phyloP scores from a whole-genome alignment of 805 yeast genomes.

The Ogataea ramenticola region DNA sequence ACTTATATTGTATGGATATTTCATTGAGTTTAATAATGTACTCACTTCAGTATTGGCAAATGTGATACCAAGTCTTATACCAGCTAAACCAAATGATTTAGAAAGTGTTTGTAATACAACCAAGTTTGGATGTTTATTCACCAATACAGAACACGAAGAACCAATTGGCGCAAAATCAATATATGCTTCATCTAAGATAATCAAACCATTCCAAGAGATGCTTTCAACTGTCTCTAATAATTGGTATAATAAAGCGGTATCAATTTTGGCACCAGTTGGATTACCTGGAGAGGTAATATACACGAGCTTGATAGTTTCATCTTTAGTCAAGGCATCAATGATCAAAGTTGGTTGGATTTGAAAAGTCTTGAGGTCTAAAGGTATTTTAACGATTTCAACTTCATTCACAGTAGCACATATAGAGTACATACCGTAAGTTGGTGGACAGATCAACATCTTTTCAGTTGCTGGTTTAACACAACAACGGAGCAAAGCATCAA shows the following conservation, averaged over 20 bases:
- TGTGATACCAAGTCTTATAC: constrained; percentile 83
- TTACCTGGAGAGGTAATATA: constrained; percentile 95
- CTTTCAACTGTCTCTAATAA: constrained; percentile 33
- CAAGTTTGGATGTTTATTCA: constrained; percentile 72
- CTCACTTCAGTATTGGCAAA: constrained; percentile 58
- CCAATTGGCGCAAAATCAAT: constrained; percentile 72
- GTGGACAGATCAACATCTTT: constrained; percentile 81
- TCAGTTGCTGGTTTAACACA: constrained; percentile 78
- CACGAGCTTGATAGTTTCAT: constrained; percentile 60
- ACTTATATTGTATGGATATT: constrained; percentile 93
- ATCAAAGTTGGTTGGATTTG: constrained; percentile 55
- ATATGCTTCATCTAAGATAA: constrained; percentile 92
- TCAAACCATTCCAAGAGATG: constrained; percentile 60
- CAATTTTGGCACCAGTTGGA: constrained; percentile 74
- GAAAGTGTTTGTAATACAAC: constrained; percentile 90
- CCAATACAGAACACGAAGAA: constrained; percentile 69
- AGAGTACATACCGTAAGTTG: constrained; percentile 96
- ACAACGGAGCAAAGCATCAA: constrained; percentile 82
- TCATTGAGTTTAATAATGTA: constrained; percentile 72
- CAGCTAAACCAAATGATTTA: constrained; percentile 94
- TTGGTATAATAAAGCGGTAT: constrained; percentile 38
- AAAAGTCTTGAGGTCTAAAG: constrained; percentile 60
- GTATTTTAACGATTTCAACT: constrained; percentile 67
- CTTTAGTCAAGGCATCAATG: constrained; percentile 41
- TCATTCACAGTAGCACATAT: constrained; percentile 90